Percentiles rank a stretch among this genome's conserved stretches.
These are phyloP conservation scores for Clarireedia sp. DNA, from an alignment of 2,329 filamentous ascomycete species.

Conservation along the genomic window DNA sequence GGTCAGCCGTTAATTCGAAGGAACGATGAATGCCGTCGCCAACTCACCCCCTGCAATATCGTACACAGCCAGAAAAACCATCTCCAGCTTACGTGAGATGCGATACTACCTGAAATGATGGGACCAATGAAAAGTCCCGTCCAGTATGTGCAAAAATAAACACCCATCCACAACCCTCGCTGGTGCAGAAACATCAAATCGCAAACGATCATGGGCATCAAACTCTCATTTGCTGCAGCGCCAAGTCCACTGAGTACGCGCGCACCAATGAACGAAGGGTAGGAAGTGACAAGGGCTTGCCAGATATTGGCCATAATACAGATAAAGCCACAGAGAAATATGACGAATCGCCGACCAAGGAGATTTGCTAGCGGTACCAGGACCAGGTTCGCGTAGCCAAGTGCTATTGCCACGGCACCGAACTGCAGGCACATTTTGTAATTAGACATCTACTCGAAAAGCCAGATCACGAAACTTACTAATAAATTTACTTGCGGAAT, in stretches of 20 bases:
- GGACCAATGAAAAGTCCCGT: neutral
- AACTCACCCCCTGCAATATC: constrained; percentile 5
- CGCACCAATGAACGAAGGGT: constrained; percentile 10
- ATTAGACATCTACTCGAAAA: neutral
- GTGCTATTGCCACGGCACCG: neutral
- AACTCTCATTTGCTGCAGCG: constrained; percentile 15
- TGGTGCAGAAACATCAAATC: constrained; percentile 15
- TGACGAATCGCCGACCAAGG: neutral
- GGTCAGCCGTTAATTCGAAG: neutral
- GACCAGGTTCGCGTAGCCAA: neutral
- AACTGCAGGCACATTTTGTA: constrained; percentile 6
- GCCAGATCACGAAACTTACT: constrained; percentile 3
- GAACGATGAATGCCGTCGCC: neutral
- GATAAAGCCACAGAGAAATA: neutral
- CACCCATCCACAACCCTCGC: constrained; percentile 11
- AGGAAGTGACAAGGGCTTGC: constrained; percentile 1
- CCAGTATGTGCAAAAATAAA: constrained; percentile 12
- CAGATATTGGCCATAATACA: constrained; percentile 6
- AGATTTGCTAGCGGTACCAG: neutral
- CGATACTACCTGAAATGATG: constrained; percentile 32
- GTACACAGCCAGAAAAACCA: constrained; percentile 16
- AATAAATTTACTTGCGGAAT: constrained; percentile 31
- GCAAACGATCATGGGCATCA: constrained; percentile 18
- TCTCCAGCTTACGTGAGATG: constrained; percentile 23
- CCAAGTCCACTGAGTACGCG: constrained; percentile 11